A percentile compares a stretch with the other conserved stretches of the same genome.
Evolutionary conservation across 208 protist genomes (phyloP).

Genomic region (Leptomonas seymouri): DNA sequence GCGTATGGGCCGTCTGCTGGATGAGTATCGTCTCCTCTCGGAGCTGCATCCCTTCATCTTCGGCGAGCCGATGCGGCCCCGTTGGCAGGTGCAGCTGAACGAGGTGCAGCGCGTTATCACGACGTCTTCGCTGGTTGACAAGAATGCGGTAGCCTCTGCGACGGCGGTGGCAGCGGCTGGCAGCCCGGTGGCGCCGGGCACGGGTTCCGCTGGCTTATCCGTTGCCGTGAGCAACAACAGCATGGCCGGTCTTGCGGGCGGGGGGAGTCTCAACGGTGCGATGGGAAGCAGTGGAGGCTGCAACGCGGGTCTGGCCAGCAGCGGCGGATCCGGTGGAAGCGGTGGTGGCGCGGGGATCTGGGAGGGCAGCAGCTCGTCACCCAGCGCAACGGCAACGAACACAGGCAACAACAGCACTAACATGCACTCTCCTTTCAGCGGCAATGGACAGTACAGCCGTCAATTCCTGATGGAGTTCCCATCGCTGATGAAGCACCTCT

Average conservation of each 20-base stretch:
- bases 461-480: slow-evolving; percentile 81
- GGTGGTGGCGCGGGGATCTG: slow-evolving; percentile 1
- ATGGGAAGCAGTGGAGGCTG: background rate
- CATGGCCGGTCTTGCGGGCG: background rate
- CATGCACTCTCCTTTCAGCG: slow-evolving; percentile 40
- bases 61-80: slow-evolving; percentile 80
- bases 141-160: slow-evolving; percentile 30
- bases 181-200: slow-evolving; percentile 3
- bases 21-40: slow-evolving; percentile 75
- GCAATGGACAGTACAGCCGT: slow-evolving; percentile 71
- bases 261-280: background rate
- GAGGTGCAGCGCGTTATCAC: slow-evolving; percentile 87
- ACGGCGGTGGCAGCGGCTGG: slow-evolving; percentile 11
- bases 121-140: slow-evolving; percentile 40
- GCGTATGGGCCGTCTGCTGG: slow-evolving; percentile 54
- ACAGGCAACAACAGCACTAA: slow-evolving; percentile 7
- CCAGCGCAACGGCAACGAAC: background rate
- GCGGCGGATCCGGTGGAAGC: slow-evolving; percentile 6
- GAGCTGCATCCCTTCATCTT: slow-evolving; percentile 84
- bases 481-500: slow-evolving; percentile 65
- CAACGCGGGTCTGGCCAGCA: background rate
- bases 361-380: background rate
- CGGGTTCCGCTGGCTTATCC: background rate
- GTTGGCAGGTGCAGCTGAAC: slow-evolving; percentile 90
- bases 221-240: background rate